Percentiles rank a stretch among this genome's conserved stretches.
These are phyloP conservation scores for Citrullus colocynthis DNA, from an alignment of 306 rosid species.

Conservation along the genomic window DNA sequence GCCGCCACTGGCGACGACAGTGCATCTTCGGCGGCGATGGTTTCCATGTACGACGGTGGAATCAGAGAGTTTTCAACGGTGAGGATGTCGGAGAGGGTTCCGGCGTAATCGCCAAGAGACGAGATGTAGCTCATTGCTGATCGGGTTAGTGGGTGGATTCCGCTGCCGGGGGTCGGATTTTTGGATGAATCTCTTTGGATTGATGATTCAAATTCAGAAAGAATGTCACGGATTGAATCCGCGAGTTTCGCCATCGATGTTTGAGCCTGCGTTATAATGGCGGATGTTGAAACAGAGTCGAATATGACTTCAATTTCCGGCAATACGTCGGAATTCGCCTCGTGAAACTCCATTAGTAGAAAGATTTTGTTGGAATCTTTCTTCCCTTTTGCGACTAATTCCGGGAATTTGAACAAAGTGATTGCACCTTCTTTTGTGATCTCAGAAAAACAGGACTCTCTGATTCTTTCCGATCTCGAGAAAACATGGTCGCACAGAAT, in stretches of 20 bases:
- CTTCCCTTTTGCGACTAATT: conserved; percentile 22
- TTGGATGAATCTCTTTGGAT: conserved; percentile 28
- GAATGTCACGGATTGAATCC: conserved; percentile 19
- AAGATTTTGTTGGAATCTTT: conserved; percentile 26
- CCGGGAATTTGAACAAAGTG: conserved; percentile 31
- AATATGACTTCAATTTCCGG: conserved; percentile 31
- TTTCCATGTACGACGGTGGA: conserved; percentile 17
- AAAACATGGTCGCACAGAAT: conserved; percentile 36
- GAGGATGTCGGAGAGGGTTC: conserved; percentile 24
- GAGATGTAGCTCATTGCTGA: conserved; percentile 26
- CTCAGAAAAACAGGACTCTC: conserved; percentile 32
- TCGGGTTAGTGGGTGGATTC: conserved; percentile 33
- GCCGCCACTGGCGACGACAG: conserved; percentile 15
- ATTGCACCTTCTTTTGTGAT: conserved; percentile 30
- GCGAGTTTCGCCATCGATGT: conserved; percentile 21
- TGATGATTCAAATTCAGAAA: conserved; percentile 24
- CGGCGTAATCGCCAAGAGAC: conserved; percentile 21
- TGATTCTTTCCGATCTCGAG: conserved; percentile 24
- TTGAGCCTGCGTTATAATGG: conserved; percentile 21
- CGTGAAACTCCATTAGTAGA: conserved; percentile 22
- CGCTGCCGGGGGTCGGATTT: conserved; percentile 19
- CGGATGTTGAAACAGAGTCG: conserved; percentile 21
- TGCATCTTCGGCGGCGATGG: conserved; percentile 2
- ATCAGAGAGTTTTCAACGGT: conserved; percentile 6
- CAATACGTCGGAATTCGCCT: conserved; percentile 24